A percentile compares a stretch with the other conserved stretches of the same genome.
These are phyloP conservation scores for Colletotrichum paranaense DNA, from an alignment of 2,329 filamentous ascomycete genomes.

Conservation along the genomic window DNA sequence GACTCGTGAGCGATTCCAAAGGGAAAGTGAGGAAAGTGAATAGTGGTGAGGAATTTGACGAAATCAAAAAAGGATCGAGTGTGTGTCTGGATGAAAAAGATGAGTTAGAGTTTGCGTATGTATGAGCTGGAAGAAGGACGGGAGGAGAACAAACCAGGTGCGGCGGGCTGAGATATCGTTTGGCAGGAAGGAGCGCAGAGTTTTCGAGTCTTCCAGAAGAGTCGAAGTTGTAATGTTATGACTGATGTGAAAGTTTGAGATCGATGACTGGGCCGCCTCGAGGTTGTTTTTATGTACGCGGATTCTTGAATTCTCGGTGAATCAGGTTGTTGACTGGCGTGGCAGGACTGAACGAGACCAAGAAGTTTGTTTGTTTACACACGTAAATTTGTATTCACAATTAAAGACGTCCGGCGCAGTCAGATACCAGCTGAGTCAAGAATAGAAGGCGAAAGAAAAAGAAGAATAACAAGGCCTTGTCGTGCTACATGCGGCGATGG, in stretches of 20 bases:
- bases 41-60: background rate
- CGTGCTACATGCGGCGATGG: conserved; percentile 20
- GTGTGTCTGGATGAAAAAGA: conserved; percentile 1
- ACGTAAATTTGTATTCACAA: conserved; percentile 1
- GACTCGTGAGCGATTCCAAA: background rate
- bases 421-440: conserved; percentile 36
- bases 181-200: conserved; percentile 18
- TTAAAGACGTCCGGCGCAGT: conserved; percentile 31
- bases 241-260: background rate
- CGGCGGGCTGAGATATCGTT: background rate
- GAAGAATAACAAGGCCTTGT: conserved; percentile 1
- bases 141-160: conserved; percentile 21
- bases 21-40: background rate
- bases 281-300: background rate
- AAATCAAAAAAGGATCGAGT: conserved; percentile 1
- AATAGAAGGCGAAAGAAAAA: conserved; percentile 26
- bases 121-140: conserved; percentile 2
- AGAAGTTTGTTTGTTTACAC: background rate
- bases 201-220: conserved; percentile 31
- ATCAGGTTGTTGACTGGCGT: background rate
- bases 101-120: conserved; percentile 10
- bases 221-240: background rate
- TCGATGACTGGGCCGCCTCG: background rate
- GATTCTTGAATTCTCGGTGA: background rate
- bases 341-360: background rate